A percentile compares a stretch with the other conserved stretches of the same genome.
phyloP scores from a whole-genome alignment of 179 eudicot genomes.

The Corrigiola litoralis region DNA sequence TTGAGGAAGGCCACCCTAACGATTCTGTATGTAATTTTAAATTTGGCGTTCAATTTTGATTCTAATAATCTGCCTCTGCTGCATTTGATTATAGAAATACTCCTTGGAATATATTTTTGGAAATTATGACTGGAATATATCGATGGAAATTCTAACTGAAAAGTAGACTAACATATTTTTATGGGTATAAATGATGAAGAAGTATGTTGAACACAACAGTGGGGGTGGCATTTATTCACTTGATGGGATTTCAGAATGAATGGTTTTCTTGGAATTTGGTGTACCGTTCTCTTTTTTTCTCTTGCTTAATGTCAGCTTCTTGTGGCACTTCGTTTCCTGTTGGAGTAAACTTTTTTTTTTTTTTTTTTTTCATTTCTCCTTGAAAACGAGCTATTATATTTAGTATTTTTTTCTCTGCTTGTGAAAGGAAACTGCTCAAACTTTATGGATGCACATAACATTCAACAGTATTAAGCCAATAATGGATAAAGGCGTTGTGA shows the following conservation, averaged over 20 bases:
- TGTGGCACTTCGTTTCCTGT: neutral
- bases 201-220: too few species aligned
- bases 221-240: too few species aligned
- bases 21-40: constrained; percentile 30
- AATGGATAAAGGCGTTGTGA: constrained; percentile 59
- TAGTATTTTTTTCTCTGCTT: constrained; percentile 14
- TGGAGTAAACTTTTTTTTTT: too few species aligned
- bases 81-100: too few species aligned
- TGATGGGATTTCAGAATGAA: neutral
- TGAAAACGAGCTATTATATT: neutral
- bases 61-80: too few species aligned
- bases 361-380: neutral
- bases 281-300: neutral
- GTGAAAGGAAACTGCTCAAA: constrained; percentile 37
- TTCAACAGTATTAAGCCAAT: constrained; percentile 59
- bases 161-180: neutral
- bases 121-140: too few species aligned
- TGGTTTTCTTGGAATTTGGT: constrained; percentile 2
- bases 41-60: neutral
- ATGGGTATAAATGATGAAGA: neutral
- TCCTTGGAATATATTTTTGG: too few species aligned
- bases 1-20: constrained; percentile 41
- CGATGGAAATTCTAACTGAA: neutral
- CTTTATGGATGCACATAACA: constrained; percentile 54
- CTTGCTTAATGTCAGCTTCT: neutral